Base-by-base conservation (phyloP, 2,329 filamentous ascomycete species). In the Lasiodiplodia citricola region DNA sequence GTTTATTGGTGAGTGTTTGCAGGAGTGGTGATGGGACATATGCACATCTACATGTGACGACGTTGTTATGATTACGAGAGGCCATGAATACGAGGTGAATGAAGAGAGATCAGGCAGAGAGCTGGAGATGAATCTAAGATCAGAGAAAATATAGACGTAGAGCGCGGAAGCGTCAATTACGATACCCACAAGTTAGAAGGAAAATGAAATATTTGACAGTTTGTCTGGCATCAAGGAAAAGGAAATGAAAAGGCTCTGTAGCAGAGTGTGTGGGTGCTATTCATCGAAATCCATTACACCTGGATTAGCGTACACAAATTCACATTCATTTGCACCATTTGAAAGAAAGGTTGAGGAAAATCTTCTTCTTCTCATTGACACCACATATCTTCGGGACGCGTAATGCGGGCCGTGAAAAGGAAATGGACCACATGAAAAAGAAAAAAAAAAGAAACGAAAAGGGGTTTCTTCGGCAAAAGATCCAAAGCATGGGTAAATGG, bases 1-100 rank as follows among this genome's bases (percentile, higher is more conserved):
- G 87, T 90, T 60, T 90, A 90, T 76, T 56, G 50, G 63, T 66
- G 60, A 64, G 31, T 10, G 31, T 35, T 35, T 35, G 31, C 31
- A 10, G 31, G 2, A 35, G 31, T 35, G 31, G 31, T 35, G 31
- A 35, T 35, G 8, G 31, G 31, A 14, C 31, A 10, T 10, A 35
- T 35, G 31, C 31, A 35, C 31, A 35, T 44, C 5, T 54, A 16
- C 25, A 10, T 35, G 60, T 37, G 16, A 51, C 50, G 16, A 31
- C 37, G 56, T 4, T 31, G 51, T 54, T 44, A 44, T 47, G 18
- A 21, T 47, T 47, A 47, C 7, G 44, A 47, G n/a, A 11, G 8
- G 4, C 44, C 18, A 47, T 21, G 44, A 21, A n/a, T 47, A 47
- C 44, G 18, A 11, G n/a, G 44, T 7, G 18, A 18, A 18, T 16